phyloP scores from a whole-genome alignment of 176 grass and related monocot species.

The Oryza punctata region DNA sequence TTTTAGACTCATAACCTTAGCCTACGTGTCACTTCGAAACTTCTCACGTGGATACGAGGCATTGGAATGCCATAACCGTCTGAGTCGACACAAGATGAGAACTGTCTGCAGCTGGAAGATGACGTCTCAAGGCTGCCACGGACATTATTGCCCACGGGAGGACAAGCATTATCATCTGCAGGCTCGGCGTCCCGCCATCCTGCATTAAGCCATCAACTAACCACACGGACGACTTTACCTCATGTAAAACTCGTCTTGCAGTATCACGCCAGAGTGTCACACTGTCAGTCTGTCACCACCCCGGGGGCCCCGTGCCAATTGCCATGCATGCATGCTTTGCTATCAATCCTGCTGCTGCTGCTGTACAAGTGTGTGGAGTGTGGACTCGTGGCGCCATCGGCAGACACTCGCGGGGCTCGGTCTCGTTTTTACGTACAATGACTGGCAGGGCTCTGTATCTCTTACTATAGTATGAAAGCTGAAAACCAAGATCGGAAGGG shows the following conservation, averaged over 20 bases:
- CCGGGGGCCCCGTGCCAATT: background rate
- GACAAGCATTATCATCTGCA: background rate
- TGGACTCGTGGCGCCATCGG: too few relatives aligned
- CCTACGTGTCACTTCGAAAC: too few relatives aligned
- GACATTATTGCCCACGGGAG: constrained; percentile 17
- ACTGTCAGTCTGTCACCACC: too few relatives aligned
- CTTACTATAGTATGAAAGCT: background rate
- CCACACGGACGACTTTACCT: too few relatives aligned
- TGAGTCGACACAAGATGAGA: background rate
- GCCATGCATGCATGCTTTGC: background rate
- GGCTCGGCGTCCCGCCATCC: background rate
- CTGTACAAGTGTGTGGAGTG: background rate
- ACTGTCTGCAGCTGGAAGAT: background rate
- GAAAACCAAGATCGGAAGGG: background rate
- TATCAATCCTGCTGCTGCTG: background rate
- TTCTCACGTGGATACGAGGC: too few relatives aligned
- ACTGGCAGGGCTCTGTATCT: too few relatives aligned
- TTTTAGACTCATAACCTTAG: too few relatives aligned
- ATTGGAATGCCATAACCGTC: background rate
- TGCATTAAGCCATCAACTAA: too few relatives aligned
- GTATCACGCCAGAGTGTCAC: background rate
- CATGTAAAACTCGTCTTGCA: too few relatives aligned
- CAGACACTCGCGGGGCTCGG: background rate
- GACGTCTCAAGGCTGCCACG: background rate
- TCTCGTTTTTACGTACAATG: too few relatives aligned